These are phyloP conservation scores for Colletotrichum navitas DNA, from an alignment of 2,329 filamentous ascomycete genomes.

Conservation along the genomic window DNA sequence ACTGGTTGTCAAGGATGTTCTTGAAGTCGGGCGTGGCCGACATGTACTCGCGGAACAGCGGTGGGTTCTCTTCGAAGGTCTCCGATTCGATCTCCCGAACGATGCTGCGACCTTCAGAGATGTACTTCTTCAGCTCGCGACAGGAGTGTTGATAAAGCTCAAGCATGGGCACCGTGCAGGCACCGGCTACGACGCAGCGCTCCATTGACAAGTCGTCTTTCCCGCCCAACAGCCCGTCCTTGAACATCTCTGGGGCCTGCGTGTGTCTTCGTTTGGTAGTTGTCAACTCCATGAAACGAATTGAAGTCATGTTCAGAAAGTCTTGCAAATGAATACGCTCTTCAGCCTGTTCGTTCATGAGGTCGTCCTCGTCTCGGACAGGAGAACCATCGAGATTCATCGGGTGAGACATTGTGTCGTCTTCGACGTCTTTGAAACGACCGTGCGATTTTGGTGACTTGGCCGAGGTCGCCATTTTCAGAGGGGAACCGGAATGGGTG, in stretches of 20 bases:
- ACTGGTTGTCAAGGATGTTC: conserved; percentile 91
- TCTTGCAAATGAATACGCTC: conserved; percentile 86
- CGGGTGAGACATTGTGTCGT: conserved; percentile 57
- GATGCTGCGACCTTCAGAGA: conserved; percentile 89
- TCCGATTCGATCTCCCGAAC: conserved; percentile 92
- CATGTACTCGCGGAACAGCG: conserved; percentile 92
- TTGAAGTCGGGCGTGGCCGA: conserved; percentile 86
- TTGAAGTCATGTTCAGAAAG: conserved; percentile 94
- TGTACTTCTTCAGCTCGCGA: conserved; percentile 96
- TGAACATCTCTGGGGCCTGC: conserved; percentile 68
- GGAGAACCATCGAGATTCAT: conserved; percentile 59
- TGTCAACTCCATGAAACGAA: conserved; percentile 98
- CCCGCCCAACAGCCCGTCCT: conserved; percentile 56
- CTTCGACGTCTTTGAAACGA: conserved; percentile 67
- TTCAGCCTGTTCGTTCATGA: conserved; percentile 64
- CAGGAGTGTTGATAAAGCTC: conserved; percentile 97
- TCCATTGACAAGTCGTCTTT: conserved; percentile 74
- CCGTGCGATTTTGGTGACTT: conserved; percentile 69
- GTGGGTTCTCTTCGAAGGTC: conserved; percentile 89
- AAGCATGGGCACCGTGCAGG: conserved; percentile 91
- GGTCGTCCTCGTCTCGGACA: conserved; percentile 56
- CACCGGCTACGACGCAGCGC: conserved; percentile 86
- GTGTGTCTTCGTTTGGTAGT: conserved; percentile 94
- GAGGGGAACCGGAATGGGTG: conserved; percentile 61
- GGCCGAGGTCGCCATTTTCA: conserved; percentile 54